These are phyloP conservation scores for Chlorokybus atmophyticus DNA, from an alignment of 139 green algal species.

Conservation along the genomic window DNA sequence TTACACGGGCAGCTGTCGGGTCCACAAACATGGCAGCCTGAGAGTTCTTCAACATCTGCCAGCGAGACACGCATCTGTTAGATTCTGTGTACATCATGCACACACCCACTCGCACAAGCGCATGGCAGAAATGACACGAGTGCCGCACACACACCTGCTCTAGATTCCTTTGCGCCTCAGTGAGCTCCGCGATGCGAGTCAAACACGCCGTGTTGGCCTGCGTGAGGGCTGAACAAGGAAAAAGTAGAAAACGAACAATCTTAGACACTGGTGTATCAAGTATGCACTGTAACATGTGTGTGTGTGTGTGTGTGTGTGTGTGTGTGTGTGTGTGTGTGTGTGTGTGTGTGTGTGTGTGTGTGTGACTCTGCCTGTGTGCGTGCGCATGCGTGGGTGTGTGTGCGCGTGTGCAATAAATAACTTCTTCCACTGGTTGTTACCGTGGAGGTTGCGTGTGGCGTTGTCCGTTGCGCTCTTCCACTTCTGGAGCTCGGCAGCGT, in stretches of 20 bases:
- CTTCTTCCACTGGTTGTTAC: not conserved
- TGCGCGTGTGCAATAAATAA: not conserved
- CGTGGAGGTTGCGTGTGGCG: slow-evolving; percentile 41
- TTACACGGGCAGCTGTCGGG: slow-evolving; percentile 6
- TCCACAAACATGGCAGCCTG: slow-evolving; percentile 39
- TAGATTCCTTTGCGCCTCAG: slow-evolving; percentile 31
- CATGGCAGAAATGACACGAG: no score
- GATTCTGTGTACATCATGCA: no score
- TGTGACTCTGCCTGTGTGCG: not conserved
- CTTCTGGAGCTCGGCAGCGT: slow-evolving; percentile 37
- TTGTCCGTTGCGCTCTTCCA: slow-evolving; percentile 39
- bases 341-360: not conserved
- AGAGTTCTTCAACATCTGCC: slow-evolving; percentile 22
- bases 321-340: not conserved
- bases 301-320: not conserved
- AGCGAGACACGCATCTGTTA: no score
- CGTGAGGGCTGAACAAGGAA: slow-evolving; percentile 38
- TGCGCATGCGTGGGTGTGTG: not conserved
- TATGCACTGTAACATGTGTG: not conserved
- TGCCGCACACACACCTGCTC: slow-evolving; percentile 30
- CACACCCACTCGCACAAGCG: no score
- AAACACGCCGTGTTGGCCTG: slow-evolving; percentile 52
- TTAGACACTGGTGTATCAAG: no score
- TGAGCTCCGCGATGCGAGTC: slow-evolving; percentile 42
- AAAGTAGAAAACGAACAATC: no score